phyloP scores from a whole-genome alignment of 2,329 filamentous ascomycete genomes.

The Neofusicoccum ribis region DNA sequence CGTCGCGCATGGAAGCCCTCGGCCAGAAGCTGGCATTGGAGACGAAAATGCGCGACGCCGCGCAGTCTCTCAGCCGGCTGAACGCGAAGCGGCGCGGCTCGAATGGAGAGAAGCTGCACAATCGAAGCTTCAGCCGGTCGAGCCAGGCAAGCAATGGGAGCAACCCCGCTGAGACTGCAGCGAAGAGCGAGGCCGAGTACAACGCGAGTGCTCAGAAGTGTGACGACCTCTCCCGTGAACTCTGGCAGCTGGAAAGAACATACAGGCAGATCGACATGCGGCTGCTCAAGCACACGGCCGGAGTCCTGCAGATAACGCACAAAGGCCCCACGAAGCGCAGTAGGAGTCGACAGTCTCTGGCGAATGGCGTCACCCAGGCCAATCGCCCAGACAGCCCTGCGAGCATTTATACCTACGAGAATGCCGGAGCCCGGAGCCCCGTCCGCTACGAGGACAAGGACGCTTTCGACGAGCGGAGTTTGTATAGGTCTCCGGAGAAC shows the following conservation, averaged over 20 bases:
- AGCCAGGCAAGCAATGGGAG: constrained; percentile 48
- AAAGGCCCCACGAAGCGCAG: constrained; percentile 66
- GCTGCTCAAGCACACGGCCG: constrained; percentile 86
- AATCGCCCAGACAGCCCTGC: constrained; percentile 70
- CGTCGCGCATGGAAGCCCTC: constrained; percentile 76
- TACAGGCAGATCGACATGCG: constrained; percentile 71
- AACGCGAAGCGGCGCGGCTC: constrained; percentile 54
- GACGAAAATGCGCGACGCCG: constrained; percentile 91
- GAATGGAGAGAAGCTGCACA: constrained; percentile 45
- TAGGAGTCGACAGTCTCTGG: constrained; percentile 34
- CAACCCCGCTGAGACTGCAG: constrained; percentile 38
- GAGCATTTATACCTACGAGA: constrained; percentile 70
- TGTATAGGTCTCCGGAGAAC: constrained; percentile 70
- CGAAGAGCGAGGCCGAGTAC: constrained; percentile 71
- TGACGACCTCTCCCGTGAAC: constrained; percentile 77
- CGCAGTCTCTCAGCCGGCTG: constrained; percentile 79
- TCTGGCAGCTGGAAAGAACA: constrained; percentile 76
- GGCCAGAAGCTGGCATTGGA: constrained; percentile 84
- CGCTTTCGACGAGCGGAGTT: constrained; percentile 74
- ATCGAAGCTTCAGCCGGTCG: constrained; percentile 47
- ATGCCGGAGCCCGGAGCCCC: constrained; percentile 41
- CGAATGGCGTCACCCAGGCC: constrained; percentile 31
- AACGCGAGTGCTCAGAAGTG: constrained; percentile 75
- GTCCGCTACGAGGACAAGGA: constrained; percentile 58
- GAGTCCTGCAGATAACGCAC: constrained; percentile 87